Evolutionary conservation across 305 asterid species (phyloP).

Genomic region (Solanum hybrid): DNA sequence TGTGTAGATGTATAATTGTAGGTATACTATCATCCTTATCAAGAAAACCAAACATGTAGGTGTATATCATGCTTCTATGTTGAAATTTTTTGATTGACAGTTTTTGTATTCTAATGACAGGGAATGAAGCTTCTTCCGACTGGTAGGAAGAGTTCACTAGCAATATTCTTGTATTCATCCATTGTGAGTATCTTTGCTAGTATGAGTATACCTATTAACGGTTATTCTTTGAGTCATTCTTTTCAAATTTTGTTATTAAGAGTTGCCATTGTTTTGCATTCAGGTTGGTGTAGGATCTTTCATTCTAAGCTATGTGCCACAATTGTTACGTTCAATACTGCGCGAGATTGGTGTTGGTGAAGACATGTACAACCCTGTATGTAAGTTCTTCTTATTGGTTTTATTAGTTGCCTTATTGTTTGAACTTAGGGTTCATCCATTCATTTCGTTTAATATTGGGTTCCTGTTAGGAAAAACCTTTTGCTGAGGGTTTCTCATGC

Average conservation of each 20-base stretch:
- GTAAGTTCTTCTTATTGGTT: slow-evolving; percentile 54
- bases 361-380: slow-evolving; percentile 88
- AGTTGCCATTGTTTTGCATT: slow-evolving; percentile 9
- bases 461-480: neutral
- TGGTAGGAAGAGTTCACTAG: slow-evolving; percentile 71
- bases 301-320: slow-evolving; percentile 54
- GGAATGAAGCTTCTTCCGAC: slow-evolving; percentile 98
- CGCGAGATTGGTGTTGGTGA: slow-evolving; percentile 69
- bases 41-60: neutral
- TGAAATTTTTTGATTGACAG: slow-evolving; percentile 1
- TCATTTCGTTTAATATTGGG: neutral
- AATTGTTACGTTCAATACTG: slow-evolving; percentile 41
- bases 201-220: neutral
- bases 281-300: slow-evolving; percentile 86
- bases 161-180: slow-evolving; percentile 61
- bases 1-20: neutral
- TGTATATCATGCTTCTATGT: neutral
- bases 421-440: slow-evolving; percentile 3
- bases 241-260: neutral
- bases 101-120: slow-evolving; percentile 27
- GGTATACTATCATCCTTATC: neutral
- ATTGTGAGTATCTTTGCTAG: slow-evolving; percentile 43
- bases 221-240: neutral
- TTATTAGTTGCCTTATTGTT: slow-evolving; percentile 5
- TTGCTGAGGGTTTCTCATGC: neutral